Conservation (phyloP, 345 rosid genomes). For the Melastoma malabathricum region DNA sequence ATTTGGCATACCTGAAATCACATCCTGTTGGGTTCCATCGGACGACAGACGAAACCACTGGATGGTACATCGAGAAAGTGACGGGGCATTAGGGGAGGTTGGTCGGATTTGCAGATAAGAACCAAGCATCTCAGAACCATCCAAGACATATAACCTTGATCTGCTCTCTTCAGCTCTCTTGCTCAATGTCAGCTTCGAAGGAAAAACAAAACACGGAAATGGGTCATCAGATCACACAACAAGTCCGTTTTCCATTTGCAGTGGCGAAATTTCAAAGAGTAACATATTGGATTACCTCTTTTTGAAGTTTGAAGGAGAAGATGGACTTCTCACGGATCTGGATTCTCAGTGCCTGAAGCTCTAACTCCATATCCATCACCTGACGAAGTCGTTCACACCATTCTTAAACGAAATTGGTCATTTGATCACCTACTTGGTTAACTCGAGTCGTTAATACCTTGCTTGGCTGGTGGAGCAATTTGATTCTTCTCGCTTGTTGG, state of each 20-base stretch:
- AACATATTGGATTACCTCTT: too few species aligned
- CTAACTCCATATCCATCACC: conserved; percentile 90
- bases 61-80: conserved; percentile 54
- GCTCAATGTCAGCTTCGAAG: conserved; percentile 52
- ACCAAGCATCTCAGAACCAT: conserved; percentile 73
- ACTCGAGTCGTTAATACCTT: conserved; percentile 32
- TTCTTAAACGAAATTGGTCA: neutral
- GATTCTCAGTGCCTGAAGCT: conserved; percentile 57
- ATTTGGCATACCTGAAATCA: conserved; percentile 45
- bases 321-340: conserved; percentile 78
- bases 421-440: neutral
- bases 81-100: conserved; percentile 34
- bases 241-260: too few species aligned
- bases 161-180: conserved; percentile 66
- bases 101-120: conserved; percentile 49
- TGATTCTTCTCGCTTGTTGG: conserved; percentile 88
- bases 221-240: too few species aligned
- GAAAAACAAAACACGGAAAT: neutral
- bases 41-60: conserved; percentile 81
- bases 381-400: conserved; percentile 12
- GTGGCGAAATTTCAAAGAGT: too few species aligned
- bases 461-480: conserved; percentile 74
- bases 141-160: conserved; percentile 35
- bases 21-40: conserved; percentile 54
- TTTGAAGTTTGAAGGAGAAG: conserved; percentile 65